Evolutionary conservation across 1,139 yeast species (phyloP).

Genomic region (Scheffersomyces lignicola): DNA sequence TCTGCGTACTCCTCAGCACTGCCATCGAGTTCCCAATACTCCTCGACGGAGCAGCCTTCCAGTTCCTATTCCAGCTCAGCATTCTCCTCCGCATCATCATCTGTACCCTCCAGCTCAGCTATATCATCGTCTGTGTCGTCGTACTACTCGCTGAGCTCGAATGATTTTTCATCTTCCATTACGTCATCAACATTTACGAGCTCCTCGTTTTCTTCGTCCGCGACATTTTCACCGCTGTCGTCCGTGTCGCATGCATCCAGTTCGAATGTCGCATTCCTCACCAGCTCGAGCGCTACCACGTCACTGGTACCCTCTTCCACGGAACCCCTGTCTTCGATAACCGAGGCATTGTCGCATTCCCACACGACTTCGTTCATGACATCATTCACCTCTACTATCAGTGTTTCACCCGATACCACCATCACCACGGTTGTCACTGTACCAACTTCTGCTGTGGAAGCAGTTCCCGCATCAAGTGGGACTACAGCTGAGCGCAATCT

Average conservation of each 20-base stretch:
- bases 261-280: too few relatives aligned
- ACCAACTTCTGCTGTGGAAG: conserved; percentile 30
- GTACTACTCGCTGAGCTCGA: conserved; percentile 5
- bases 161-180: conserved; percentile 7
- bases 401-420: conserved; percentile 34
- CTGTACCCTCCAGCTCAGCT: conserved; percentile 7
- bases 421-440: conserved; percentile 43
- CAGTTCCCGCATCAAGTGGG: conserved; percentile 9
- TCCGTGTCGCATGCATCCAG: too few relatives aligned
- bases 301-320: conserved; percentile 1
- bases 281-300: too few relatives aligned
- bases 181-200: conserved; percentile 7
- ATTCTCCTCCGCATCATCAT: conserved; percentile 5
- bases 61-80: conserved; percentile 4
- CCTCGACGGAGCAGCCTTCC: too few relatives aligned
- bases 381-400: conserved; percentile 12
- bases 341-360: conserved; percentile 6
- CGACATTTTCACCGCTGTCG: conserved; percentile 8
- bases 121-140: conserved; percentile 6
- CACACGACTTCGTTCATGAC: conserved; percentile 15
- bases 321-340: conserved; percentile 4
- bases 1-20: too few relatives aligned
- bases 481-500: conserved; percentile 28
- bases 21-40: too few relatives aligned
- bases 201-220: conserved; percentile 8